Evolutionary conservation across 2,329 filamentous ascomycete genomes (phyloP).

Genomic region (Ilyonectria destructans): DNA sequence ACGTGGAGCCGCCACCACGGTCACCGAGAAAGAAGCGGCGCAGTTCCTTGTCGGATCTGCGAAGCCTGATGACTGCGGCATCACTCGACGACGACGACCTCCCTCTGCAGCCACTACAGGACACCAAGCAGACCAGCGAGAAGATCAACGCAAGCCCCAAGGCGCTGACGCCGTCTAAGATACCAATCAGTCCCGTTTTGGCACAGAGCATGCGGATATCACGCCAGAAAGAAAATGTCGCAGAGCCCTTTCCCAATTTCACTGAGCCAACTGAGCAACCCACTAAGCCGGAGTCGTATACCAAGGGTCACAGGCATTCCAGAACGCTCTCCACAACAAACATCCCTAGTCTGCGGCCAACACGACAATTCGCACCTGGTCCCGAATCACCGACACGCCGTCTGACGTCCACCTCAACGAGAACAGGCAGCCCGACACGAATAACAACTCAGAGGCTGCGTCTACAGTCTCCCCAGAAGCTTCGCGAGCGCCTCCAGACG

Average conservation of each 20-base stretch:
- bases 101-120: slow-evolving; percentile 64
- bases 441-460: slow-evolving; percentile 69
- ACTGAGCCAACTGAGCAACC: slow-evolving; percentile 39
- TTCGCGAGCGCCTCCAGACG: slow-evolving; percentile 87
- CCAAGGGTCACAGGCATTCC: slow-evolving; percentile 56
- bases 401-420: slow-evolving; percentile 49
- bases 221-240: slow-evolving; percentile 64
- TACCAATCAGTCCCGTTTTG: slow-evolving; percentile 66
- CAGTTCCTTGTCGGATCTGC: slow-evolving; percentile 92
- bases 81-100: slow-evolving; percentile 61
- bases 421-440: slow-evolving; percentile 53
- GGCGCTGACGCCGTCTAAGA: slow-evolving; percentile 64
- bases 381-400: slow-evolving; percentile 46
- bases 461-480: slow-evolving; percentile 80
- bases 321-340: slow-evolving; percentile 69
- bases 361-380: slow-evolving; percentile 49
- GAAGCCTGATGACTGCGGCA: slow-evolving; percentile 76
- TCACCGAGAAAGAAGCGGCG: slow-evolving; percentile 83
- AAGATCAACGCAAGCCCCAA: slow-evolving; percentile 69
- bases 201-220: slow-evolving; percentile 59
- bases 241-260: slow-evolving; percentile 43
- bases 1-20: slow-evolving; percentile 59
- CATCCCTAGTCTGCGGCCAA: slow-evolving; percentile 69
- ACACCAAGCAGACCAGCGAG: slow-evolving; percentile 70
- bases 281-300: slow-evolving; percentile 43